Percentiles rank a stretch among this genome's conserved stretches.
Evolutionary conservation across 371 early-diverging fungal genomes (phyloP).

Genomic region (Apophysomyces sp.): DNA sequence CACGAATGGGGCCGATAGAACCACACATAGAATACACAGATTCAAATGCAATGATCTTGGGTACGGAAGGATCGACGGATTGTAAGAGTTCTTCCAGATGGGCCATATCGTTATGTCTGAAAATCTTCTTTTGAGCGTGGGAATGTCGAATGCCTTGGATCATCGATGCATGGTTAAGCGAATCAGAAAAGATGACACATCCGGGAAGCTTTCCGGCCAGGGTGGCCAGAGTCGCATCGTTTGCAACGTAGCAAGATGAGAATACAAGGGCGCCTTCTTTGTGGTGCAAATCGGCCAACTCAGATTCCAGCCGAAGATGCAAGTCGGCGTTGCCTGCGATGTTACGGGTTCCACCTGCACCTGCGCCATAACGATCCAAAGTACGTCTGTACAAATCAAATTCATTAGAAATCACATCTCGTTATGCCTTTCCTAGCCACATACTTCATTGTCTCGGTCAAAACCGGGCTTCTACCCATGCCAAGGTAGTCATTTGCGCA

Average conservation of each 20-base stretch:
- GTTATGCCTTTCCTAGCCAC: conserved; percentile 10
- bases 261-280: conserved; percentile 94
- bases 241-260: conserved; percentile 98
- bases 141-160: conserved; percentile 98
- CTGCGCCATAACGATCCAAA: conserved; percentile 94
- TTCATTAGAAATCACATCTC: background rate
- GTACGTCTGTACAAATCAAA: conserved; percentile 53
- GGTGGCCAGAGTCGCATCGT: conserved; percentile 95
- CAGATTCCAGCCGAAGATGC: conserved; percentile 90
- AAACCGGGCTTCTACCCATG: conserved; percentile 86
- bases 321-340: conserved; percentile 97
- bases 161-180: conserved; percentile 98
- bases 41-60: conserved; percentile 98
- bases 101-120: conserved; percentile 92
- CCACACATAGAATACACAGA: conserved; percentile 99
- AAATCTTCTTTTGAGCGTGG: conserved; percentile 86
- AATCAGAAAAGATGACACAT: conserved; percentile 94
- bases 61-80: conserved; percentile 73
- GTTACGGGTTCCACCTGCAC: conserved; percentile 99
- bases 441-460: conserved; percentile 89
- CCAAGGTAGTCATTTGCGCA: conserved; percentile 99
- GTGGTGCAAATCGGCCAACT: conserved; percentile 91
- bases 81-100: conserved; percentile 88
- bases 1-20: conserved; percentile 93
- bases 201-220: conserved; percentile 89